Base-by-base conservation (phyloP, 768 basidiomycete genomes). In the Rhodosporidiobolus sp. region DNA sequence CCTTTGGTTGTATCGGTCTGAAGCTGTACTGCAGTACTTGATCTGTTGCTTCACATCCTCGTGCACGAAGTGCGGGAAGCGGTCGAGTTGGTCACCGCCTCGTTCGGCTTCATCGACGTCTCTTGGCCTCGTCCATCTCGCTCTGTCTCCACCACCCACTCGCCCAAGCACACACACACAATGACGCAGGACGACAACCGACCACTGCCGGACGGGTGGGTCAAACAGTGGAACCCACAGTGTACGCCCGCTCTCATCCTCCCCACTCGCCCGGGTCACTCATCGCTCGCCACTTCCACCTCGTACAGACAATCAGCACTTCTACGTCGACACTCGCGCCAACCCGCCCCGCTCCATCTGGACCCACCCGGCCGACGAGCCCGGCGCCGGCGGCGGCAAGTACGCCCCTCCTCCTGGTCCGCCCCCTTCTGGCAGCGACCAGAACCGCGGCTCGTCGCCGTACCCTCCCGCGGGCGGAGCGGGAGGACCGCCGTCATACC, bases 281-380 rank as follows among this genome's bases (percentile, higher is more conserved):
- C 2, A n/a, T 28, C 45, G 24, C 48, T 49, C 48, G 22, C 9
- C 17, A 20, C 4, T 8, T 19, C 6, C n/a, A 30, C 34, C 34
- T n/a, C 38, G 7, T 6, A 8, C 54, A 72, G 61, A 63, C 46
- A 22, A 32, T 4, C 63, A 67, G 19, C 66, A 73, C 59, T 77
- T 78, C 67, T 78, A 75, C 62, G 76, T 79, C 63, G 73, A 79
- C 45, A 77, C 75, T 0, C 49, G 60, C 8, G 75, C 69, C 30
- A 70, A 60, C 34, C 76, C 76, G 7, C 76, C 78, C 1, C 65
- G 67, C 8, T 75, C 74, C 20, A 73, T 76, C 62, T 79, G 78
- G 77, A 56, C 52, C 3, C 77, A 77, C 46, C 76, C 77, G 3
- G 61, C 50, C 48, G 76, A 77, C 49, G 74, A 77, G 20, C 49